Conservation (phyloP, 257 asterid species). For the Datura wrightii region DNA sequence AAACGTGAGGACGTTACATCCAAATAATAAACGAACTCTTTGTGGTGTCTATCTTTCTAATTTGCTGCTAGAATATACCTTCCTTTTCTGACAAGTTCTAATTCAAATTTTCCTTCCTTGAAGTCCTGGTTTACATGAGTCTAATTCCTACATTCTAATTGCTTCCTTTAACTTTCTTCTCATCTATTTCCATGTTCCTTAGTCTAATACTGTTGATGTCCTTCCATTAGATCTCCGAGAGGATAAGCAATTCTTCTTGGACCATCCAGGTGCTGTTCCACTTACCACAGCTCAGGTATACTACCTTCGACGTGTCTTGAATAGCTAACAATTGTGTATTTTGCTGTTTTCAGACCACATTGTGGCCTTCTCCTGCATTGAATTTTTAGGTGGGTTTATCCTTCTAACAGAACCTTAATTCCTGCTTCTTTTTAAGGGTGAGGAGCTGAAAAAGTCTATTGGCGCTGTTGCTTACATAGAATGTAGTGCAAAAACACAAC, state of each 20-base stretch:
- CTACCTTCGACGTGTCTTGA: conserved; percentile 13
- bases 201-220: conserved; percentile 25
- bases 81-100: neutral
- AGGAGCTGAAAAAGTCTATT: conserved; percentile 78
- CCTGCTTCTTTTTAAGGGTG: conserved; percentile 60
- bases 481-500: conserved; percentile 87
- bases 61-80: neutral
- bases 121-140: neutral
- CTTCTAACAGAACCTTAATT: conserved; percentile 29
- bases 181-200: conserved; percentile 7
- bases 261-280: conserved; percentile 81
- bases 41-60: neutral
- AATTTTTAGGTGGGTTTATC: neutral
- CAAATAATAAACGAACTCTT: neutral
- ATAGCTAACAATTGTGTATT: neutral
- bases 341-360: neutral
- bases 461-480: conserved; percentile 84
- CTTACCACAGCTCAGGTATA: conserved; percentile 67
- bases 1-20: neutral
- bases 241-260: conserved; percentile 69
- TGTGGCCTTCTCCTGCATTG: neutral
- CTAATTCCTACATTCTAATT: neutral
- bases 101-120: neutral
- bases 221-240: conserved; percentile 75
- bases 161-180: neutral